phyloP scores from a whole-genome alignment of 2,329 filamentous ascomycete genomes.

The Mycosphaerella sp. region DNA sequence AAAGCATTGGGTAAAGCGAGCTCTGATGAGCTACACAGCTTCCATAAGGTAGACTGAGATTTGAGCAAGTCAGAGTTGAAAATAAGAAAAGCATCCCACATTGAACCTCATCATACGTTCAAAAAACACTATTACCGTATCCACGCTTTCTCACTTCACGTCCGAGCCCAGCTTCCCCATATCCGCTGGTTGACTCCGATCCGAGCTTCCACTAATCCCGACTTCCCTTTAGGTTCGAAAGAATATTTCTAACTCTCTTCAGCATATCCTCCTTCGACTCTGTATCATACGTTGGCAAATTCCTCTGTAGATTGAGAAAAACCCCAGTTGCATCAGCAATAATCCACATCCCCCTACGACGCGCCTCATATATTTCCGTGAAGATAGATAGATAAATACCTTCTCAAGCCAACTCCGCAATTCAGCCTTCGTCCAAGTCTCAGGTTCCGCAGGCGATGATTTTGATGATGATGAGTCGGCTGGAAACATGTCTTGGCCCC shows the following conservation, averaged over 20 bases:
- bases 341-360: too few species aligned
- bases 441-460: slow-evolving; percentile 62
- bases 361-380: not conserved
- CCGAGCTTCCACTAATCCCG: too few species aligned
- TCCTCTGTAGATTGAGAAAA: slow-evolving; percentile 54
- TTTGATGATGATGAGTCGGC: slow-evolving; percentile 35
- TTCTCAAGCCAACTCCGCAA: slow-evolving; percentile 72
- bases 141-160: too few species aligned
- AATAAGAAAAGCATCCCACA: too few species aligned
- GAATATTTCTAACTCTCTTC: slow-evolving; percentile 53
- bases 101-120: too few species aligned
- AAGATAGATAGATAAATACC: slow-evolving; percentile 49
- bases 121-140: too few species aligned
- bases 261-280: slow-evolving; percentile 60
- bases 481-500: slow-evolving; percentile 80
- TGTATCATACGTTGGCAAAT: slow-evolving; percentile 53
- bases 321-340: slow-evolving; percentile 12
- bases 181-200: too few species aligned
- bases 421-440: slow-evolving; percentile 72
- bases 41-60: not conserved
- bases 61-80: not conserved
- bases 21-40: not conserved
- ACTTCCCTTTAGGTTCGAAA: not conserved
- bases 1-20: not conserved
- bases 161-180: too few species aligned